These are phyloP conservation scores for Epichloe gansuensis DNA, from an alignment of 2,329 filamentous ascomycete genomes.

Conservation along the genomic window DNA sequence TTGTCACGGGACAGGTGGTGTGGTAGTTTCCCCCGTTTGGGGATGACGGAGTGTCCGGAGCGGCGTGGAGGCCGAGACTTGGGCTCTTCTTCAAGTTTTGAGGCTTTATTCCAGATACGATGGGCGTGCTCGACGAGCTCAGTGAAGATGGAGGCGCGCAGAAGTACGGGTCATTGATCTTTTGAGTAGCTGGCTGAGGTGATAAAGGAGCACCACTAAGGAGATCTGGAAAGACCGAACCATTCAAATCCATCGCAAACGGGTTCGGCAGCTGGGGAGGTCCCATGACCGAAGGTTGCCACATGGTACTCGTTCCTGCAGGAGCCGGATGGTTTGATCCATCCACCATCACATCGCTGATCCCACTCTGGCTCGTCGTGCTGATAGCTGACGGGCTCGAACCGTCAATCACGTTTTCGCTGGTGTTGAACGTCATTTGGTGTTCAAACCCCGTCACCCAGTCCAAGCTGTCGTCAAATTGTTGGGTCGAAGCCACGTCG, in stretches of 20 bases:
- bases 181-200: conserved; percentile 60
- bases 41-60: conserved; percentile 62
- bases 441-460: conserved; percentile 74
- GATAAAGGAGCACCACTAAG: conserved; percentile 60
- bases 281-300: conserved; percentile 56
- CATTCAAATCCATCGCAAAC: conserved; percentile 63
- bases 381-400: conserved; percentile 95
- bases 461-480: conserved; percentile 67
- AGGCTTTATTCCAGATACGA: conserved; percentile 50
- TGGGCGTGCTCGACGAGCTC: conserved; percentile 58
- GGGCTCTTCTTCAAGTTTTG: conserved; percentile 56
- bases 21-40: conserved; percentile 52
- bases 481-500: conserved; percentile 43
- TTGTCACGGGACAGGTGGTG: conserved; percentile 45
- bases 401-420: conserved; percentile 75
- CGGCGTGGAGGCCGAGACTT: conserved; percentile 48
- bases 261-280: conserved; percentile 56
- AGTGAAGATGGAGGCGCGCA: conserved; percentile 65
- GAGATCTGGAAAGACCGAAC: conserved; percentile 65
- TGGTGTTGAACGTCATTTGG: conserved; percentile 55
- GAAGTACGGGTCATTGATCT: conserved; percentile 62
- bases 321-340: conserved; percentile 53
- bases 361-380: conserved; percentile 80
- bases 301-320: conserved; percentile 45
- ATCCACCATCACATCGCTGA: conserved; percentile 85